Evolutionary conservation across 1,284 basidiomycete genomes (phyloP), one percentile per base, ranked within the genome.

Genomic region (Trametes polyzona): DNA sequence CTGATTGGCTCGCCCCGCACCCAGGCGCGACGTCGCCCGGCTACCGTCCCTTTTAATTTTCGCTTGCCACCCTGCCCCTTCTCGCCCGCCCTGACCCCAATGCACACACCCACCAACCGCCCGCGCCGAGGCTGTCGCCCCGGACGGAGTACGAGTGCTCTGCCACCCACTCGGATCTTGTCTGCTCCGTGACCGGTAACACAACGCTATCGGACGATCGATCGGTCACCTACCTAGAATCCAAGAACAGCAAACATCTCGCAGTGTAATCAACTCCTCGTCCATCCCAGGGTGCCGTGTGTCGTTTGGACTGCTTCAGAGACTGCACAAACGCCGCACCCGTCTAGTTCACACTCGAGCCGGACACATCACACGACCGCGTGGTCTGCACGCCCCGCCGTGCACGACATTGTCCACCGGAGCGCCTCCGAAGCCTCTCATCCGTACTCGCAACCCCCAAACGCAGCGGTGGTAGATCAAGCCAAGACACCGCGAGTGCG

Each of bases 1-100:
- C 44, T 62, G 51, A 62, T 62, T 62, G 61, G 61, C 61, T 47
- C 36, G 17, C 55, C 59, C 51, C 55, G 39, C 58, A 47, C 12
- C 9, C 37, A 23, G 17, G 26, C 40, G 33, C 21, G 21, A 14
- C 30, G 29, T 21, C 35, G 16, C 27, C 35, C 35, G 23, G 36
- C 35, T 41, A 42, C 33, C 19, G 16, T 32, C 47, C 36, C 32
- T 17, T 33, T 47, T 44, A 40, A 48, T n/a, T 30, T 50, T 46
- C 43, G 26, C 43, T 29, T 37, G 35, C 29, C 26, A 40, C 46
- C 7, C 30, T 17, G 39, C 36, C n/a, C n/a, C 24, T 42, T 24
- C 37, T 27, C 39, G 17, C 23, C 42, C 19, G 7, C 39, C 10
- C 23, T 44, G 3, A 27, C 49, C 29, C 3, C 39, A 6, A n/a